Evolutionary conservation across 495 filamentous ascomycete genomes (phyloP).

Genomic region (Trichoderma virens): DNA sequence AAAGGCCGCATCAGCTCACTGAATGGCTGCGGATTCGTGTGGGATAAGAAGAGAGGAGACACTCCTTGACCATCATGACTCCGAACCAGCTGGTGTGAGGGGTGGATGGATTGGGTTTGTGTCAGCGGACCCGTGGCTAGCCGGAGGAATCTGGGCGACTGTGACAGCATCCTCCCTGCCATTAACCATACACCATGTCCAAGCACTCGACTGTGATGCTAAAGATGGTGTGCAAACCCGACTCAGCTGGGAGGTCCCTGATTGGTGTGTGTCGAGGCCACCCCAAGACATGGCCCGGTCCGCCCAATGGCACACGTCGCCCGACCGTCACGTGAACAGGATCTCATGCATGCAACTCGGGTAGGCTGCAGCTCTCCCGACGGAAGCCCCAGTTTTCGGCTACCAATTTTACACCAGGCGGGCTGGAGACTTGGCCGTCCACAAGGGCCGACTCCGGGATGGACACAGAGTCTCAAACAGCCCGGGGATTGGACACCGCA

Average conservation of each 20-base stretch:
- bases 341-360: conserved; percentile 11
- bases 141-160: background rate
- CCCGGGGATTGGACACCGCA: background rate
- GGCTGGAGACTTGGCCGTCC: background rate
- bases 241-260: background rate
- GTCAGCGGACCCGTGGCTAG: conserved; percentile 1
- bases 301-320: conserved; percentile 12
- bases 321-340: conserved; percentile 2
- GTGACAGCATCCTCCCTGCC: background rate
- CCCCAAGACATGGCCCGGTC: conserved; percentile 7
- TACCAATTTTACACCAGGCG: background rate
- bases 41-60: background rate
- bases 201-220: background rate
- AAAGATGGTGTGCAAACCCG: background rate
- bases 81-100: background rate
- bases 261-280: background rate
- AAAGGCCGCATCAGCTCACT: background rate
- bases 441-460: background rate
- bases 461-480: background rate
- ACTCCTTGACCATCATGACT: background rate
- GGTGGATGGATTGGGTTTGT: background rate
- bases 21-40: background rate
- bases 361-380: conserved; percentile 7
- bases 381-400: conserved; percentile 6
- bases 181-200: background rate